Conservation (phyloP, 1,139 yeast species). For the Suhomyces choctaworum region DNA sequence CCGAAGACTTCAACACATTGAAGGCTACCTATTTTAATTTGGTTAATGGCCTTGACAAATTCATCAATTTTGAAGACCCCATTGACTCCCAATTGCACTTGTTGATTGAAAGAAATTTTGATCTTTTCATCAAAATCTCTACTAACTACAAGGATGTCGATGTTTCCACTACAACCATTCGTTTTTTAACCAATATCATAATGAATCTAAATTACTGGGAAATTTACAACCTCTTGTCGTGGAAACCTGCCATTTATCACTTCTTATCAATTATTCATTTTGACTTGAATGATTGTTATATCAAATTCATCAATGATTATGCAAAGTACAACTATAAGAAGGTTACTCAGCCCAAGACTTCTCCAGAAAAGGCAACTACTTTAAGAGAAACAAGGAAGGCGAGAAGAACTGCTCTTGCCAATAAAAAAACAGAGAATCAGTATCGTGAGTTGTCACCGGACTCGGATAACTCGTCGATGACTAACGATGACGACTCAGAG, state of each 20-base stretch:
- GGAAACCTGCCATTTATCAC: conserved; percentile 49
- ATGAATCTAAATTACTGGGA: conserved; percentile 51
- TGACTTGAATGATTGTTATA: conserved; percentile 43
- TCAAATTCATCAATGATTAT: conserved; percentile 38
- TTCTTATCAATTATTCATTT: conserved; percentile 41
- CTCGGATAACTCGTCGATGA: conserved; percentile 9
- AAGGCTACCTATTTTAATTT: conserved; percentile 28
- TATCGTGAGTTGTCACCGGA: conserved; percentile 8
- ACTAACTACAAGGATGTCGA: conserved; percentile 33
- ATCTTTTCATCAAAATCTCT: conserved; percentile 37
- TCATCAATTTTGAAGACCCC: conserved; percentile 28
- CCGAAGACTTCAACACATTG: conserved; percentile 20
- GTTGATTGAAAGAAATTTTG: conserved; percentile 43
- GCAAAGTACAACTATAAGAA: conserved; percentile 28
- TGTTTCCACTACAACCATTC: conserved; percentile 36
- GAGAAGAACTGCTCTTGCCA: conserved; percentile 11
- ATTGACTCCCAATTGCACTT: conserved; percentile 35
- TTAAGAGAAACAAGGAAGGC: conserved; percentile 17
- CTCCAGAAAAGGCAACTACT: conserved; percentile 12
- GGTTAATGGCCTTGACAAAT: conserved; percentile 28
- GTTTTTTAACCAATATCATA: conserved; percentile 41
- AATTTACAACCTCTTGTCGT: conserved; percentile 40
- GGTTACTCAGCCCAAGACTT: conserved; percentile 16
- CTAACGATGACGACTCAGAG: conserved; percentile 12
- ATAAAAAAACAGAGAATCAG: conserved; percentile 3